Percentiles rank a stretch among this genome's conserved stretches.
Conservation (phyloP, 163 green algal genomes). For the Scenedesmus sp. region DNA sequence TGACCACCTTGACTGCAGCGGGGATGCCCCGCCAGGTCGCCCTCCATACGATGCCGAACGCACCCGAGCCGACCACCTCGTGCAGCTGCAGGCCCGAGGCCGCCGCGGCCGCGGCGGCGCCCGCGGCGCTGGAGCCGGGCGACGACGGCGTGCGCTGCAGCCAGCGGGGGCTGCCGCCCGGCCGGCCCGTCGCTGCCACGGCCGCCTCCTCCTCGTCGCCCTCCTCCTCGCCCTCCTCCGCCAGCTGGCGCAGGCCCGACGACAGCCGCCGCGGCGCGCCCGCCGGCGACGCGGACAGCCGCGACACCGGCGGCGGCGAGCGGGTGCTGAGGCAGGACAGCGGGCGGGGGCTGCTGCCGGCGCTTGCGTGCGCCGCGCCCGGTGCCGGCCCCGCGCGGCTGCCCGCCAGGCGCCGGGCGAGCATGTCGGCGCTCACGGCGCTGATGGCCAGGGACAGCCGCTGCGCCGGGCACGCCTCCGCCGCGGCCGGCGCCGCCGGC, state of each 20-base stretch:
- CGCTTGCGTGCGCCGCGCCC: too few relatives aligned
- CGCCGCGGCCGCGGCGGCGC: not conserved
- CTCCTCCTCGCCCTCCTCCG: too few relatives aligned
- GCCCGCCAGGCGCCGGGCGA: not conserved
- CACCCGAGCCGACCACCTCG: slow-evolving; percentile 45
- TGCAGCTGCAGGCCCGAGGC: slow-evolving; percentile 40
- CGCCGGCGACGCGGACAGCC: too few relatives aligned
- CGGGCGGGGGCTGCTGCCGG: too few relatives aligned
- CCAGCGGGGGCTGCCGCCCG: too few relatives aligned
- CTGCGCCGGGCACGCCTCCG: not conserved
- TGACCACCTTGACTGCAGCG: slow-evolving; percentile 57
- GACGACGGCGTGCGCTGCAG: too few relatives aligned
- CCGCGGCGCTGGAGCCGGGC: too few relatives aligned
- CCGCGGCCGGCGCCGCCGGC: not conserved
- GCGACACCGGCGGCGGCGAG: too few relatives aligned
- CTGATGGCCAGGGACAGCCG: not conserved
- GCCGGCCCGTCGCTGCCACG: not conserved
- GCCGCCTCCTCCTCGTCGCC: not conserved
- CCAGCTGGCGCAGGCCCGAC: too few relatives aligned
- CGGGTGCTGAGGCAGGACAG: too few relatives aligned
- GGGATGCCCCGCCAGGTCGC: slow-evolving; percentile 43
- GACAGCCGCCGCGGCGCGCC: too few relatives aligned
- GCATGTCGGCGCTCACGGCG: not conserved
- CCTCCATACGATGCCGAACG: slow-evolving; percentile 47
- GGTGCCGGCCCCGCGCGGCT: too few relatives aligned